Evolutionary conservation across 805 yeast genomes (phyloP), one percentile per base, ranked within the genome.

Genomic region (Ogataea saltuana): DNA sequence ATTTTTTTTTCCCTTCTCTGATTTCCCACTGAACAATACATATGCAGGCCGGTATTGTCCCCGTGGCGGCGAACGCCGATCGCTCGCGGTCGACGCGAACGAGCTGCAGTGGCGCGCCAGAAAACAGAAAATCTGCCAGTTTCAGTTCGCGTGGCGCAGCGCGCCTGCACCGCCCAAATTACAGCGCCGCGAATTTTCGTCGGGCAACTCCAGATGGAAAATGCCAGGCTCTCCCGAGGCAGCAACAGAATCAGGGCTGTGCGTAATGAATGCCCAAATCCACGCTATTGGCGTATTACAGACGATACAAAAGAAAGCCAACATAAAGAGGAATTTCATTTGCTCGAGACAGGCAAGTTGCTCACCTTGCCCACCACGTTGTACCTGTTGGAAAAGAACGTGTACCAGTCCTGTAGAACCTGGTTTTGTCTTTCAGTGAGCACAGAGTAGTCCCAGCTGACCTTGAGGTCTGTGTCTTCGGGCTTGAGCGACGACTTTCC

Each of bases 351-450:
- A 6, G 67, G 67, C 12, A 60, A 38, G 38, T 64, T 61, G 12
- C 52, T 34, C 9, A 65, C 64, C 28, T 49, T 52, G 6, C 79
- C 79, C 20, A 74, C 73, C 26, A 74, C 54, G 50, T 71, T 72
- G 52, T 72, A 78, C 63, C 71, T 72, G 45, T 78, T 75, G 46
- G 75, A 71, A 58, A 86, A 88, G 49, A 72, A 72, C 12, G 77
- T 69, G 53, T 59, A 77, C 96, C 96, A 88, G 52, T 86, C 90
- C 41, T 83, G 80, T 44, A 87, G 72, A 1, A 77, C 81, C 55
- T 68, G 67, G 42, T 67, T 60, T 63, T 88, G 88, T 48, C 75
- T 77, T 9, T 76, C 85, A 17, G 75, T 71, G 50, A 88, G 71
- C 17, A 65, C 74, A 1, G 71, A 69, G 21, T 69, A 71, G 46